Percentiles rank a stretch among this genome's conserved stretches.
Evolutionary conservation across 139 green algal species (phyloP).

Genomic region (Chlamydomonas sphaeroides): DNA sequence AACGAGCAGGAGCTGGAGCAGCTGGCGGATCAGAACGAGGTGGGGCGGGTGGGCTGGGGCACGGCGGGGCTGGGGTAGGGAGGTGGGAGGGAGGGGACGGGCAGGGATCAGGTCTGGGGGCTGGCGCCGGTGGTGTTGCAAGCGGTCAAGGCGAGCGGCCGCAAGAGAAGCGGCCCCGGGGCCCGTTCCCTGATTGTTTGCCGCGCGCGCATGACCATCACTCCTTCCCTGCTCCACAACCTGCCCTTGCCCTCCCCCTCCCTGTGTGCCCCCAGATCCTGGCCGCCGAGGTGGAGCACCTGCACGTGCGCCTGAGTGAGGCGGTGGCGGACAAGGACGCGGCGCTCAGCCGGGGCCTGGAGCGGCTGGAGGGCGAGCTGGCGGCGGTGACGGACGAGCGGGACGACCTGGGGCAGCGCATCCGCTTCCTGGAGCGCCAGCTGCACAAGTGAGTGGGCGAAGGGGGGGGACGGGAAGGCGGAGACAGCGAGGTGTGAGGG

Average conservation of each 20-base stretch:
- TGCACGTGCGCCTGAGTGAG: constrained; percentile 26
- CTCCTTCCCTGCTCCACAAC: no score
- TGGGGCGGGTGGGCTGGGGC: neutral
- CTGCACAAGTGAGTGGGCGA: constrained; percentile 42
- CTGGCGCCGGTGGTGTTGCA: neutral
- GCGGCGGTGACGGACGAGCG: constrained; percentile 55
- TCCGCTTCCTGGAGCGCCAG: constrained; percentile 65
- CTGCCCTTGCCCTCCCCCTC: no score
- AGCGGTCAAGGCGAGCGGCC: no score
- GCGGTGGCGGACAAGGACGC: constrained; percentile 34
- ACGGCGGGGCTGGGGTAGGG: no score
- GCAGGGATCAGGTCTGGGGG: neutral
- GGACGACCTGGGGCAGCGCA: constrained; percentile 58
- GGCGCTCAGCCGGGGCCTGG: constrained; percentile 31
- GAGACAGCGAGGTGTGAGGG: neutral
- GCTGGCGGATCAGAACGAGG: constrained; percentile 34
- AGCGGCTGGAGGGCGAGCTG: constrained; percentile 50
- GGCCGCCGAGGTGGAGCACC: constrained; percentile 47
- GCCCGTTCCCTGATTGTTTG: no score
- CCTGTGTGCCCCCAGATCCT: constrained; percentile 47
- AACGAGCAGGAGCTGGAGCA: constrained; percentile 30
- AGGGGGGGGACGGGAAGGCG: neutral
- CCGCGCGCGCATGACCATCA: no score
- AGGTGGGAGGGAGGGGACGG: neutral
- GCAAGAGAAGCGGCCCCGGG: no score